These are phyloP conservation scores for Auricularia auricula-judae DNA, from an alignment of 768 basidiomycete genomes.

Conservation along the genomic window DNA sequence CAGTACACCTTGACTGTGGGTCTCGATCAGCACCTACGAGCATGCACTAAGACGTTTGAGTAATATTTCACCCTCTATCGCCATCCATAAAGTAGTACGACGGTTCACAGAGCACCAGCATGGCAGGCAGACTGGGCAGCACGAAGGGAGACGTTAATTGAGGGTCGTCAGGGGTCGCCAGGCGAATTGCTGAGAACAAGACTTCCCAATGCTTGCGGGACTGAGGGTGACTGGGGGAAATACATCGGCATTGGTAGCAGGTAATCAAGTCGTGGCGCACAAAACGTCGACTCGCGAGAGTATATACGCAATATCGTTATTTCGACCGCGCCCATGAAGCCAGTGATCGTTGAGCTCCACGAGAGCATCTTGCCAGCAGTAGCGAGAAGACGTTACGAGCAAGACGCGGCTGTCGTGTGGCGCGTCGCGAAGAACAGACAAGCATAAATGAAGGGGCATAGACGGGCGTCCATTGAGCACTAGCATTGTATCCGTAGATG, in stretches of 20 bases:
- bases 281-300: background rate
- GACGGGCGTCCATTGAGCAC: background rate
- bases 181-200: background rate
- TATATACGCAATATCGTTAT: background rate
- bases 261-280: background rate
- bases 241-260: background rate
- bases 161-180: background rate
- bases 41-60: background rate
- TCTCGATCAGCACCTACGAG: background rate
- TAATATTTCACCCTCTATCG: background rate
- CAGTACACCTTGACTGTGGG: background rate
- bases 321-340: background rate
- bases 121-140: background rate
- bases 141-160: background rate
- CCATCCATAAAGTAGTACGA: background rate
- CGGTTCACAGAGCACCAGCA: background rate
- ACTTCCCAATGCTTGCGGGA: background rate
- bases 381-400: background rate
- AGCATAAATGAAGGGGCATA: background rate
- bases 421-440: background rate
- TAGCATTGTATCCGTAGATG: background rate
- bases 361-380: background rate
- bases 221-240: background rate
- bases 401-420: background rate
- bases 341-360: background rate